Evolutionary conservation across 257 asterid species (phyloP).

Genomic region (Solanum phureja): DNA sequence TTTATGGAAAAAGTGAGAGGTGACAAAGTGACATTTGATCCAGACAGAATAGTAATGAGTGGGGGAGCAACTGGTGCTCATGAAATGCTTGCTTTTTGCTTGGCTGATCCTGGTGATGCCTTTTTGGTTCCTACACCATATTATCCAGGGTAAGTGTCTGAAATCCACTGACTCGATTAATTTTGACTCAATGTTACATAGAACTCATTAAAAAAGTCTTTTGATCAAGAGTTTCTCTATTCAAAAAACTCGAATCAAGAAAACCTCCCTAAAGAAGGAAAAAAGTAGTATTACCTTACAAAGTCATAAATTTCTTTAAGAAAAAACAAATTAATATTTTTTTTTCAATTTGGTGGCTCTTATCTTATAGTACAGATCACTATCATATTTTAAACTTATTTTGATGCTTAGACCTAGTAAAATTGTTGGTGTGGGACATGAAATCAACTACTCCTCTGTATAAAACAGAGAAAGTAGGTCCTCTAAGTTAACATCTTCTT

Average conservation of each 20-base stretch:
- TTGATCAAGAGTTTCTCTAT: no score
- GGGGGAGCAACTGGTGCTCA: constrained; percentile 94
- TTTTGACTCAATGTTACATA: no score
- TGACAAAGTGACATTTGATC: constrained; percentile 52
- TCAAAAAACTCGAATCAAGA: no score
- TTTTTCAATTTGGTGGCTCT: no score
- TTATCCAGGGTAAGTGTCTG: constrained; percentile 54
- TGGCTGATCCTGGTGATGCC: constrained; percentile 85
- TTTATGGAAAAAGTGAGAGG: constrained; percentile 83
- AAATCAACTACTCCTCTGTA: not conserved
- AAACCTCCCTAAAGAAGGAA: no score
- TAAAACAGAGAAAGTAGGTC: not conserved
- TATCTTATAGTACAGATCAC: not conserved
- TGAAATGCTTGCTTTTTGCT: constrained; percentile 72
- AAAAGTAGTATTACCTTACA: no score
- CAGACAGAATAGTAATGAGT: constrained; percentile 65
- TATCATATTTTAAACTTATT: not conserved
- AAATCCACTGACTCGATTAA: not conserved
- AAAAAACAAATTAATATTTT: no score
- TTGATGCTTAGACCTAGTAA: not conserved
- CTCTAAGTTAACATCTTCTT: not conserved
- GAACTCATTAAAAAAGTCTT: no score
- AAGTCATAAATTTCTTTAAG: no score
- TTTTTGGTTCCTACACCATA: constrained; percentile 79
- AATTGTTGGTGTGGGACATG: constrained; percentile 17